These are phyloP conservation scores for Gelatoporia subvermispora DNA, from an alignment of 768 basidiomycete species.

Conservation along the genomic window DNA sequence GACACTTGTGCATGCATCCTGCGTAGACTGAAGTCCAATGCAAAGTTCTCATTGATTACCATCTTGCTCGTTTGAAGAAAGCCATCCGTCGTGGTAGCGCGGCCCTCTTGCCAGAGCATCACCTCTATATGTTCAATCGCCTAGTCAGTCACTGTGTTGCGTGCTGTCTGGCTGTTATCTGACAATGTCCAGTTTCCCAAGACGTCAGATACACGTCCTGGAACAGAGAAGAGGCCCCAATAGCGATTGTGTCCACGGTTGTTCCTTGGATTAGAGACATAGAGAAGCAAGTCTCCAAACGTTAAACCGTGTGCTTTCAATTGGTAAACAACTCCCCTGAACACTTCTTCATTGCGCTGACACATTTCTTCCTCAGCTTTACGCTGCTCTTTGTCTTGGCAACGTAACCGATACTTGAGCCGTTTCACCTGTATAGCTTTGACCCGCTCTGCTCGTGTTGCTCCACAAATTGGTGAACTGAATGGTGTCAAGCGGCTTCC, in stretches of 20 bases:
- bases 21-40: background rate
- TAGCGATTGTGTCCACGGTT: slow-evolving; percentile 15
- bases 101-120: slow-evolving; percentile 8
- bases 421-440: background rate
- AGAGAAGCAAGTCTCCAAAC: slow-evolving; percentile 11
- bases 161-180: slow-evolving; percentile 12
- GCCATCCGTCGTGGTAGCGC: background rate
- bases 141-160: slow-evolving; percentile 19
- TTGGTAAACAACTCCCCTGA: background rate
- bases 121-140: slow-evolving; percentile 16
- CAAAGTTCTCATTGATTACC: background rate
- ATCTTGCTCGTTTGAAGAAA: slow-evolving; percentile 2
- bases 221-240: slow-evolving; percentile 20
- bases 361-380: background rate
- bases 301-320: background rate
- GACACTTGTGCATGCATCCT: background rate
- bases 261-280: slow-evolving; percentile 23
- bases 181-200: slow-evolving; percentile 25
- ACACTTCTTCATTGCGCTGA: background rate
- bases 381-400: background rate
- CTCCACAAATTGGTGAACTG: no score
- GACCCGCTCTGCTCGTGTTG: background rate
- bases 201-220: slow-evolving; percentile 5
- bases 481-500: no score
- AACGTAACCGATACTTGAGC: background rate